These are phyloP conservation scores for Fomitopsis schrenkii DNA, from an alignment of 1,284 basidiomycete genomes.

Conservation along the genomic window DNA sequence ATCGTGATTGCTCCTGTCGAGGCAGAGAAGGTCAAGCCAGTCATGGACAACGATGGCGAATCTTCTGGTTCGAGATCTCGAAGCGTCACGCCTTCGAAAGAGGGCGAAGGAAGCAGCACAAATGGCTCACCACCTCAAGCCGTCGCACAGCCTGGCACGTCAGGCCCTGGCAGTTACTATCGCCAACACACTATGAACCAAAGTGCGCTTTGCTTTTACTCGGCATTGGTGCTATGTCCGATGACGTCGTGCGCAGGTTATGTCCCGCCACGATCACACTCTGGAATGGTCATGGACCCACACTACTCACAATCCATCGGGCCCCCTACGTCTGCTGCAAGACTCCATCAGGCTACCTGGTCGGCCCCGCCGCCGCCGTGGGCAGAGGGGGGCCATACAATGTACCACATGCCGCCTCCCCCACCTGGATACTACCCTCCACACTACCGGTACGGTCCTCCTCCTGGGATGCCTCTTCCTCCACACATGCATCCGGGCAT, in stretches of 20 bases:
- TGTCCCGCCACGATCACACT: conserved; percentile 17
- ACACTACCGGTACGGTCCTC: conserved; percentile 2
- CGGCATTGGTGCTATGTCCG: background rate
- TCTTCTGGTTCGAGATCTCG: conserved; percentile 44
- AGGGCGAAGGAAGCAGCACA: conserved; percentile 35
- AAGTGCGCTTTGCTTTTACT: conserved; percentile 20
- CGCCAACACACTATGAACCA: conserved; percentile 50
- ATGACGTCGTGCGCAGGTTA: conserved; percentile 11
- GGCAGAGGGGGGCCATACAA: conserved; percentile 18
- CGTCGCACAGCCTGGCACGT: conserved; percentile 22
- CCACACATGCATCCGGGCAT: conserved; percentile 20
- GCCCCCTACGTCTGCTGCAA: conserved; percentile 49
- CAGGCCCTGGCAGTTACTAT: conserved; percentile 47
- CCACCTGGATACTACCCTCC: background rate
- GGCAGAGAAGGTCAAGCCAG: conserved; percentile 18
- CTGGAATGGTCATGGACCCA: conserved; percentile 27
- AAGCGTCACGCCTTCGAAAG: conserved; percentile 41
- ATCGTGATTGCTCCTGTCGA: conserved; percentile 55
- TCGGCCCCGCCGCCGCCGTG: conserved; percentile 27
- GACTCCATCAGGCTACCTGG: conserved; percentile 39
- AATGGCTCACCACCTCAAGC: conserved; percentile 23
- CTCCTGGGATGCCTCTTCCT: conserved; percentile 25
- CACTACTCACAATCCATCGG: conserved; percentile 35
- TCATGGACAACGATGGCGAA: conserved; percentile 32
- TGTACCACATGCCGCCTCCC: conserved; percentile 16